These are phyloP conservation scores for Lunasporangiospora selenospora DNA, from an alignment of 192 early-diverging fungal species.

Conservation along the genomic window DNA sequence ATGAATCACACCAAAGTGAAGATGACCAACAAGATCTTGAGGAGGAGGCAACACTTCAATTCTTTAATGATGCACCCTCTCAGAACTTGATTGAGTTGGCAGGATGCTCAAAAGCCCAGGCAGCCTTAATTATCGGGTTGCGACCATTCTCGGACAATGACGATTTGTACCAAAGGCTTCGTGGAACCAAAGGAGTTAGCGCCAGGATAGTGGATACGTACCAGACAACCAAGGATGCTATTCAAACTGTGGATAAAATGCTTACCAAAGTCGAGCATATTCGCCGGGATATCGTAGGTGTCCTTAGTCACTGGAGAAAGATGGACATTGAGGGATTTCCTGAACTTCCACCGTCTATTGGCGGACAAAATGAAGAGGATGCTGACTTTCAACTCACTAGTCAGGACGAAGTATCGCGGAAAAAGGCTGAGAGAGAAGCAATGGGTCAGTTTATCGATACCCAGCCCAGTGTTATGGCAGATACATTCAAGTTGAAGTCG, in stretches of 20 bases:
- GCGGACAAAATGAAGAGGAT: constrained; percentile 1
- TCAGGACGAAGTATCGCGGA: constrained; percentile 5
- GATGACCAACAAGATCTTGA: constrained; percentile 33
- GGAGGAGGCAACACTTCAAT: constrained; percentile 27
- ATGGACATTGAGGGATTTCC: background rate
- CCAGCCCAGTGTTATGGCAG: constrained; percentile 69
- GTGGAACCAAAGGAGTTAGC: constrained; percentile 58
- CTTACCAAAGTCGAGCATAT: constrained; percentile 65
- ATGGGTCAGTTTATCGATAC: constrained; percentile 55
- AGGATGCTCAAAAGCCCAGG: constrained; percentile 51
- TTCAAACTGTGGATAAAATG: constrained; percentile 65
- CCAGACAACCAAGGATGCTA: constrained; percentile 64
- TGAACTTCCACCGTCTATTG: background rate
- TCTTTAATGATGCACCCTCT: constrained; percentile 32
- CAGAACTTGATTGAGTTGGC: constrained; percentile 24
- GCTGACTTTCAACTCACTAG: constrained; percentile 31
- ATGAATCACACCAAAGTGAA: no score
- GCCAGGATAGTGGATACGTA: constrained; percentile 60
- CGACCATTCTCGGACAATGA: constrained; percentile 66
- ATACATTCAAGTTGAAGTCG: constrained; percentile 68
- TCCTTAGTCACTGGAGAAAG: constrained; percentile 58
- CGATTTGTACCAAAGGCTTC: constrained; percentile 56
- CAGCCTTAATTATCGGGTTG: constrained; percentile 55
- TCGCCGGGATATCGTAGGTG: constrained; percentile 54
- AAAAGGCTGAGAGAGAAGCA: background rate